Percentiles rank a stretch among this genome's conserved stretches.
phyloP scores from a whole-genome alignment of 768 basidiomycete genomes.

The Gautieria morchelliformis region DNA sequence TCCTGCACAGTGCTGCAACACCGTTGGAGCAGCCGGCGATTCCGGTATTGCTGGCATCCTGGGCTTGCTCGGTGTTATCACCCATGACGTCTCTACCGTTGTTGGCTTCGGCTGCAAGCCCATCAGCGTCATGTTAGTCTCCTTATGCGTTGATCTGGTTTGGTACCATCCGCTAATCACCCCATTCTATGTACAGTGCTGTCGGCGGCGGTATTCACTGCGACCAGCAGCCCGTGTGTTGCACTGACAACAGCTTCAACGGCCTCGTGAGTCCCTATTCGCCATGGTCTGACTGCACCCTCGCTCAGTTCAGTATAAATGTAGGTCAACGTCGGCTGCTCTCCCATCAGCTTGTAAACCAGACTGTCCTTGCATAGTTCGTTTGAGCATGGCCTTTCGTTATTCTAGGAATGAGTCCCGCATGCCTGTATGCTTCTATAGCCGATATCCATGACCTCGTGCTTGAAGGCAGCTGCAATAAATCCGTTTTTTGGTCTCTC shows the following conservation, averaged over 20 bases:
- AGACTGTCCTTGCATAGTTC: too few species aligned
- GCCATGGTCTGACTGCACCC: too few species aligned
- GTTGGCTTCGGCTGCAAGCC: constrained; percentile 19
- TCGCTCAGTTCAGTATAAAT: too few species aligned
- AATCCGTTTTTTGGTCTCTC: too few species aligned
- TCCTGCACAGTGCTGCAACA: constrained; percentile 25
- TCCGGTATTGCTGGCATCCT: constrained; percentile 30
- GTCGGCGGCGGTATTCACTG: constrained; percentile 15
- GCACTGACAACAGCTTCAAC: constrained; percentile 15
- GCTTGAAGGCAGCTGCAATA: too few species aligned
- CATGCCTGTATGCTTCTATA: too few species aligned
- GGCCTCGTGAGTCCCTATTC: background rate
- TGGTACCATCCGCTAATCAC: background rate
- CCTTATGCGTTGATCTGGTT: background rate
- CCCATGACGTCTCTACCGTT: constrained; percentile 12
- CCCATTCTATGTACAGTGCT: constrained; percentile 5
- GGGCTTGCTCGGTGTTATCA: constrained; percentile 16
- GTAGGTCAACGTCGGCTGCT: too few species aligned
- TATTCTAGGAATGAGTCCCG: too few species aligned
- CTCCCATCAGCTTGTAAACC: too few species aligned
- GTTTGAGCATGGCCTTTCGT: too few species aligned
- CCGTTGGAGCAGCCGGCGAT: constrained; percentile 14
- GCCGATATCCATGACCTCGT: too few species aligned
- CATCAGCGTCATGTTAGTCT: constrained; percentile 12
- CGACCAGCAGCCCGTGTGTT: constrained; percentile 17